Percentiles rank a stretch among this genome's conserved stretches.
Evolutionary conservation across 2,329 filamentous ascomycete species (phyloP).

Genomic region (Colletotrichum aenigma): DNA sequence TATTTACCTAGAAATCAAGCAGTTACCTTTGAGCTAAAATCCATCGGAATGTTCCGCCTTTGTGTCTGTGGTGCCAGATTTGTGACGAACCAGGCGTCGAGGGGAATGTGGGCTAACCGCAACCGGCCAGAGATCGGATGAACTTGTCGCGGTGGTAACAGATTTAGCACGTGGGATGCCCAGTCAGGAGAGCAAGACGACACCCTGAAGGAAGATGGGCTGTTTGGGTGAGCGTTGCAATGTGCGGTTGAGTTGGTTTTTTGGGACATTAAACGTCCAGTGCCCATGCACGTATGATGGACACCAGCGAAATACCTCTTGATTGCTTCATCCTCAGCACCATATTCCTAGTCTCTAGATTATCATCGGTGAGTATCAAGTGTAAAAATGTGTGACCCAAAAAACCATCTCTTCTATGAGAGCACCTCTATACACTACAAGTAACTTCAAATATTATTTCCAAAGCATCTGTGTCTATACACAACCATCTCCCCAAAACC

Average conservation of each 20-base stretch:
- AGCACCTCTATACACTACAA: not conserved
- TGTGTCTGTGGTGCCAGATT: not conserved
- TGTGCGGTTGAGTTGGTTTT: not conserved
- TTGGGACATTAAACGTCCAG: not conserved
- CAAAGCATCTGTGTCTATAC: not conserved
- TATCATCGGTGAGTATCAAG: not conserved
- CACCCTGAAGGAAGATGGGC: not conserved
- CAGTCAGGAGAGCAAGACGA: not conserved
- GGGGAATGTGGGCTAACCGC: not conserved
- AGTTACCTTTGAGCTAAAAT: conserved; percentile 19
- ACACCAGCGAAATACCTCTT: not conserved
- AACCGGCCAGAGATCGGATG: not conserved
- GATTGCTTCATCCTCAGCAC: not conserved
- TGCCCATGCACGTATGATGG: not conserved
- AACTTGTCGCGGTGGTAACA: not conserved
- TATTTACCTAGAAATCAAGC: conserved; percentile 24
- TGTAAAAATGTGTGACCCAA: not conserved
- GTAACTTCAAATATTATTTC: not conserved
- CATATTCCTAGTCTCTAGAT: not conserved
- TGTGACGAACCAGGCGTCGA: not conserved
- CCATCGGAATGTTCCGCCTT: not conserved
- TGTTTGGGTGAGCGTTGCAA: not conserved
- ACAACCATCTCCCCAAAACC: not conserved
- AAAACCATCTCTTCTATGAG: accelerated
- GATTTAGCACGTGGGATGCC: not conserved